phyloP scores from a whole-genome alignment of 768 basidiomycete genomes.

The Calocybe indica region DNA sequence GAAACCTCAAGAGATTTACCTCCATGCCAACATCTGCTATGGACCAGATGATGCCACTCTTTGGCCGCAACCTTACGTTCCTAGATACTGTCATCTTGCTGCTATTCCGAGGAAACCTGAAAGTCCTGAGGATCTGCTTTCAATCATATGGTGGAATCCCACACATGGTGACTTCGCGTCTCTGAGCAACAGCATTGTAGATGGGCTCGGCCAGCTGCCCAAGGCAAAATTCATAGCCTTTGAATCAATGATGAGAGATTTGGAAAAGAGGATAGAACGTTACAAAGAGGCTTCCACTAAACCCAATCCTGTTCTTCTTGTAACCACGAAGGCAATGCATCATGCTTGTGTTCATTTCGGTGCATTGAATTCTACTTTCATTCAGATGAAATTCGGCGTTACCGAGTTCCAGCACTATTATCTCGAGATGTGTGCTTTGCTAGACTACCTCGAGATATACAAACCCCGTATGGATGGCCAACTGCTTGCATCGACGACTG shows the following conservation, averaged over 20 bases:
- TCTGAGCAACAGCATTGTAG: not conserved
- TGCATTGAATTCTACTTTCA: not conserved
- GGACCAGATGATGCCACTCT: not conserved
- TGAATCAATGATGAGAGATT: not conserved
- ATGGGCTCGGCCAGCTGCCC: not conserved
- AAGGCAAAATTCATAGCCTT: not conserved
- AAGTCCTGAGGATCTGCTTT: not conserved
- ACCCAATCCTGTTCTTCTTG: not conserved
- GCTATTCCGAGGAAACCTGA: not conserved
- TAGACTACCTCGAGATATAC: not conserved
- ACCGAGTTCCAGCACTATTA: not conserved
- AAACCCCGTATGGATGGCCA: not conserved
- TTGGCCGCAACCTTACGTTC: not conserved
- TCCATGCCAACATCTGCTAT: not conserved
- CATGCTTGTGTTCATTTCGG: not conserved
- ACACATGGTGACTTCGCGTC: not conserved
- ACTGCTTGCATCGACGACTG: not conserved
- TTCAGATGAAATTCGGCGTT: not conserved
- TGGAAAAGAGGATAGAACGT: not conserved
- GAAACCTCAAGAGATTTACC: not conserved
- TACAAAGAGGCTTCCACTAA: not conserved
- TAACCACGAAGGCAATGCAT: not conserved
- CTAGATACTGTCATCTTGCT: not conserved
- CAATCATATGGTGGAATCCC: not conserved
- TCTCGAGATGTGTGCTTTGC: not conserved